These are phyloP conservation scores for Pterocarpus macrocarpus DNA, from an alignment of 306 rosid species.

Conservation along the genomic window DNA sequence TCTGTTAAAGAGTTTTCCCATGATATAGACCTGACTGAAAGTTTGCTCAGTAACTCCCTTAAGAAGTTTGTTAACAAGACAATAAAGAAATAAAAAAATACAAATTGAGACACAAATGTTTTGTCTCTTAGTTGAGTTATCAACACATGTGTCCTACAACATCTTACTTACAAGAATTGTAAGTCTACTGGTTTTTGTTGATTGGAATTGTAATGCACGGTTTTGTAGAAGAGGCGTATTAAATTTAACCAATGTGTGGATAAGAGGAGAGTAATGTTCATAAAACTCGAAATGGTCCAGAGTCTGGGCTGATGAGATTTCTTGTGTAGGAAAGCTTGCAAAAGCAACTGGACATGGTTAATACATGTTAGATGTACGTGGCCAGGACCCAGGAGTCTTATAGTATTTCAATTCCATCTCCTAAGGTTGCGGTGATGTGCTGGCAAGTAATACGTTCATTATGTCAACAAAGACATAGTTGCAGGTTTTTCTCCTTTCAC, in stretches of 20 bases:
- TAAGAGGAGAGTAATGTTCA: background rate
- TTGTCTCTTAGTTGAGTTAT: too few species aligned
- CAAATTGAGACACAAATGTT: background rate
- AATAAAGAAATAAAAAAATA: background rate
- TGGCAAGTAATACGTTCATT: background rate
- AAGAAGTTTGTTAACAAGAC: background rate
- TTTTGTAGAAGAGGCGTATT: too few species aligned
- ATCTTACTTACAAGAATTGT: too few species aligned
- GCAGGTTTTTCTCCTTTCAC: background rate
- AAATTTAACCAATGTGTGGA: background rate
- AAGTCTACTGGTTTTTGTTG: too few species aligned
- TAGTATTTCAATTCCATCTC: background rate
- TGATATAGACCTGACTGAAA: too few species aligned
- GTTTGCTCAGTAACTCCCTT: background rate
- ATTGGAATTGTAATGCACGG: too few species aligned
- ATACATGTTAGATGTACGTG: background rate
- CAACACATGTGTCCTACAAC: background rate
- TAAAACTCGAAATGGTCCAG: background rate
- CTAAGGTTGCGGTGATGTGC: slow-evolving; percentile 16
- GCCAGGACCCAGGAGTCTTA: background rate
- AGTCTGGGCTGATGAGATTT: background rate
- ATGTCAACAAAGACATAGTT: background rate
- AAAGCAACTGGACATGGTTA: background rate
- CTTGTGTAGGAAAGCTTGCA: background rate
- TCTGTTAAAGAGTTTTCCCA: too few species aligned